A percentile compares a stretch with the other conserved stretches of the same genome.
phyloP scores from a whole-genome alignment of 2,329 filamentous ascomycete genomes.

The Cercospora janseana region DNA sequence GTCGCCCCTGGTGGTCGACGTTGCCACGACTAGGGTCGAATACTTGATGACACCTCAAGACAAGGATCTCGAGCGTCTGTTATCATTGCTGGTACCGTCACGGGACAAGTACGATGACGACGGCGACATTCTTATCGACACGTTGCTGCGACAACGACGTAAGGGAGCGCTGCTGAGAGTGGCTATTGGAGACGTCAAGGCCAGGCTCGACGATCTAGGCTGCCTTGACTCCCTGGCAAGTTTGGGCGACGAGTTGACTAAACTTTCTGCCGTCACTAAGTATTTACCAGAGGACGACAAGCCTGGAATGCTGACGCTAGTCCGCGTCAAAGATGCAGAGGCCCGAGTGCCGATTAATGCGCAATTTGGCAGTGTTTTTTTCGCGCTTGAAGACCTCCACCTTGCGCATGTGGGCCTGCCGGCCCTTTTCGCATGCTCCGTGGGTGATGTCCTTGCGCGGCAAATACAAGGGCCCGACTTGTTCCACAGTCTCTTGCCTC shows the following conservation, averaged over 20 bases:
- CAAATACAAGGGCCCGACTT: conserved; percentile 60
- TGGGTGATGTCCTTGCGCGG: conserved; percentile 66
- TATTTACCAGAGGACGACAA: conserved; percentile 95
- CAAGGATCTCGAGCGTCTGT: conserved; percentile 73
- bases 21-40: conserved; percentile 59
- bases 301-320: conserved; percentile 78
- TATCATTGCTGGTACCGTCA: conserved; percentile 86
- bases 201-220: conserved; percentile 61
- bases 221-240: conserved; percentile 67
- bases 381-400: conserved; percentile 63
- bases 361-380: conserved; percentile 62
- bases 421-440: conserved; percentile 73
- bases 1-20: conserved; percentile 23
- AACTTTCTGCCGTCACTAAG: conserved; percentile 83
- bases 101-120: conserved; percentile 85
- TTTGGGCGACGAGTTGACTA: conserved; percentile 72
- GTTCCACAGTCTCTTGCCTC: conserved; percentile 59
- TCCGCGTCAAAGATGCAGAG: conserved; percentile 63
- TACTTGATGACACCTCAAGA: conserved; percentile 73
- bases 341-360: conserved; percentile 63
- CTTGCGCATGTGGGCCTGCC: conserved; percentile 81
- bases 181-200: conserved; percentile 62
- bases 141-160: conserved; percentile 76
- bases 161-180: conserved; percentile 81
- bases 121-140: conserved; percentile 93